These are phyloP conservation scores for Leptographium wingfieldii DNA, from an alignment of 2,329 filamentous ascomycete genomes.

Conservation along the genomic window DNA sequence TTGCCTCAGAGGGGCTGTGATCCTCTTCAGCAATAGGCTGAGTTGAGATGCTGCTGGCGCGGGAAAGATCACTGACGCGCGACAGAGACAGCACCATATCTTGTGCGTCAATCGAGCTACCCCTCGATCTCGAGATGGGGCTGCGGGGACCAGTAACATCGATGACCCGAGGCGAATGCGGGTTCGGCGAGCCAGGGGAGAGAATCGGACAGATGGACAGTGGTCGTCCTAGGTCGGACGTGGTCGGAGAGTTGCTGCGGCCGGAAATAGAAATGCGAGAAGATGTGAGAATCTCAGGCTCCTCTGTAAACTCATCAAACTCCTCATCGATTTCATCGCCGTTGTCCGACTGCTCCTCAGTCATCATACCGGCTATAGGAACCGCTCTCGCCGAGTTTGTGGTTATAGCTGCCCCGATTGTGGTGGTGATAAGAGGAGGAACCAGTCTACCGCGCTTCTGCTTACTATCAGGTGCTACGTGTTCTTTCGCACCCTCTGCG, in stretches of 20 bases:
- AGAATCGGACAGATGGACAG: slow-evolving; percentile 24
- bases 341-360: slow-evolving; percentile 35
- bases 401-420: slow-evolving; percentile 9
- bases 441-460: background rate
- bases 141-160: slow-evolving; percentile 42
- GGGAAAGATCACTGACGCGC: slow-evolving; percentile 27
- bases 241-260: slow-evolving; percentile 33
- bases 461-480: background rate
- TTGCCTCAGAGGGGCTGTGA: slow-evolving; percentile 12
- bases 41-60: slow-evolving; percentile 27
- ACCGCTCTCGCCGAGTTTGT: slow-evolving; percentile 1
- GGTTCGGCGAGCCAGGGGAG: slow-evolving; percentile 32
- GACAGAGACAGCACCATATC: slow-evolving; percentile 25
- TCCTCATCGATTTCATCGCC: slow-evolving; percentile 40
- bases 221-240: slow-evolving; percentile 32
- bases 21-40: slow-evolving; percentile 29
- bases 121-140: slow-evolving; percentile 32
- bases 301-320: slow-evolving; percentile 41
- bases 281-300: slow-evolving; percentile 44
- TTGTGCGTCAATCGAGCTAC: slow-evolving; percentile 31
- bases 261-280: slow-evolving; percentile 42
- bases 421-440: background rate
- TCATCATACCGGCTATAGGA: background rate
- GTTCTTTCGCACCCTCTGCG: background rate
- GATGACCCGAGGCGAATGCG: slow-evolving; percentile 45